Conservation (phyloP, 2,329 filamentous ascomycete genomes). For the Penicillium corylophilum region DNA sequence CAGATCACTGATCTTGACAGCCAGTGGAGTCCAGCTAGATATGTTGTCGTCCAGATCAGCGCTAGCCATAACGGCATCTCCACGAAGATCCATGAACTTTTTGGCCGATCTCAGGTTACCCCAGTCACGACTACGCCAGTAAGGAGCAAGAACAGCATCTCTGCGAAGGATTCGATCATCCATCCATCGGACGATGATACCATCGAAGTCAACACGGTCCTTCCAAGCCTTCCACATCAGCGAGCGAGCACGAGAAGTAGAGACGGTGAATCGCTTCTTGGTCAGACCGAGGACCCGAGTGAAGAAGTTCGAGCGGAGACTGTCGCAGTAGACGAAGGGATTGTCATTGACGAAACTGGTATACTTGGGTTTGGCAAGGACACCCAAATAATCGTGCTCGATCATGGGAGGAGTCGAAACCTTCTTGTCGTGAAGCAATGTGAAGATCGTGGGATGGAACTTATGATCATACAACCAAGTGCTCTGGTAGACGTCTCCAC, state of each 20-base stretch:
- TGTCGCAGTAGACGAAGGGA: conserved; percentile 51
- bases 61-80: conserved; percentile 53
- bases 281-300: conserved; percentile 33
- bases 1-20: conserved; percentile 52
- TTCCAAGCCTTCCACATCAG: conserved; percentile 54
- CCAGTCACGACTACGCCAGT: conserved; percentile 48
- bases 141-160: conserved; percentile 46
- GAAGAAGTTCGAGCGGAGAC: conserved; percentile 34
- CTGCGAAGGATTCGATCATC: conserved; percentile 51
- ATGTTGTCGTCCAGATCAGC: conserved; percentile 53
- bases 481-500: conserved; percentile 53
- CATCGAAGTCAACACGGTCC: conserved; percentile 47
- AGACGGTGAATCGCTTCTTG: conserved; percentile 41
- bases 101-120: conserved; percentile 46
- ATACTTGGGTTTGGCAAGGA: conserved; percentile 45
- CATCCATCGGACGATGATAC: conserved; percentile 51
- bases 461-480: conserved; percentile 52
- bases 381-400: conserved; percentile 46
- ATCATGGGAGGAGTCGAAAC: conserved; percentile 58
- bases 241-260: conserved; percentile 51
- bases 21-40: conserved; percentile 53
- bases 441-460: conserved; percentile 49
- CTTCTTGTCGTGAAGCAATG: conserved; percentile 51
- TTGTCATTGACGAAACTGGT: conserved; percentile 52
- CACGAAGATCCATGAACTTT: conserved; percentile 46